Base-by-base conservation (phyloP, 2,329 filamentous ascomycete genomes). In the Monosporascus cannonballus region DNA sequence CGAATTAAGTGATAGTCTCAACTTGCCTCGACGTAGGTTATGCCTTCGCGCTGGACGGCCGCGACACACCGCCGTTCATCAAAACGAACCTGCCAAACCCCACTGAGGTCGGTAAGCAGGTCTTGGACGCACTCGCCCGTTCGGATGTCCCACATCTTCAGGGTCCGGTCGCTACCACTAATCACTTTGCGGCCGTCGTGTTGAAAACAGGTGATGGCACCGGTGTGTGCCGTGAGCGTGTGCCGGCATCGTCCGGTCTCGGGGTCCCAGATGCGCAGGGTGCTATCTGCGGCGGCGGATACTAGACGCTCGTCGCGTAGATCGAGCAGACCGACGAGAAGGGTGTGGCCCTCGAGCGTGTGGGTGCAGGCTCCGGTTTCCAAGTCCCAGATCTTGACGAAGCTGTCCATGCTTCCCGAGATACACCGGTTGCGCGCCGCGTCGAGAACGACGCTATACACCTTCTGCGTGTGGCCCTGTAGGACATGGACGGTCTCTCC, bases 61-160 rank as follows among this genome's bases (percentile, higher is more conserved):
- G 94, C 94, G 53, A 99, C 94, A 69, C 94, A 99, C 68, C 93
- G 83, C 60, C 94, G 81, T 67, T 95, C 90, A 65, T 99, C 92
- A 73, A 99, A 99, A 65, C 94, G 94, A 64, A 99, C 94, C 74
- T 99, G 94, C 94, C 94, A 99, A 7, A 99, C 94, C n/a, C 93
- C 92, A 60, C 87, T 93, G 37, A 99, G 78, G 65, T 96, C 92
- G 15, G 90, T 96, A 64, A 99, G 77, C 42, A 99, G 80, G 70
- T 99, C 93, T 60, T 93, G 89, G 50, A 96, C 85, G 68, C 91
- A 96, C 63, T 96, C 89, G 48, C 94, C 94, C 2, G 87, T 96
- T 63, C 85, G 84, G 48, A 96, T 88, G 65, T 99, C 90, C 94
- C 94, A 99, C 90, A 99, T 95, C 76, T 99, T 99, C 58, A 99